Conservation (phyloP, 2,329 filamentous ascomycete species). For the Bipolaris oryzae region DNA sequence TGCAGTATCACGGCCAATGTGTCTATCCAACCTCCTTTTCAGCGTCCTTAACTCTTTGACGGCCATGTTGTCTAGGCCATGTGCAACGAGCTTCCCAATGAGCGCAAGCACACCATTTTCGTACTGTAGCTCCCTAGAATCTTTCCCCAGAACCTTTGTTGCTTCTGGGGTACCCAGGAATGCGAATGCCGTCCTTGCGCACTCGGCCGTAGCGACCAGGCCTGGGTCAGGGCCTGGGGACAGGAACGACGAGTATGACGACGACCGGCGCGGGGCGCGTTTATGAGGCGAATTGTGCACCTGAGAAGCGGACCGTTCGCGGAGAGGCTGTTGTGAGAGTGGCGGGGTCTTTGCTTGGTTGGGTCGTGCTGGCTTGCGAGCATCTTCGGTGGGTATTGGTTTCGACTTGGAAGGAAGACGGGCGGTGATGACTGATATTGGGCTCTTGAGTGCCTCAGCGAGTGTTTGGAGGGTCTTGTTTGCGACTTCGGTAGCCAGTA, state of each 20-base stretch:
- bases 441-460: constrained; percentile 66
- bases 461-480: constrained; percentile 73
- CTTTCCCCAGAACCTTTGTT: constrained; percentile 57
- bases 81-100: constrained; percentile 66
- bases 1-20: constrained; percentile 23
- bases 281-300: constrained; percentile 60
- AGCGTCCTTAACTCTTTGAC: constrained; percentile 70
- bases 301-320: constrained; percentile 66
- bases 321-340: constrained; percentile 65
- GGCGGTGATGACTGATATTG: constrained; percentile 24
- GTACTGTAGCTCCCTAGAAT: constrained; percentile 68
- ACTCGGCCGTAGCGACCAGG: constrained; percentile 67
- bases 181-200: constrained; percentile 69
- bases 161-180: constrained; percentile 65
- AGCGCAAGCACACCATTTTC: constrained; percentile 76
- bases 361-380: constrained; percentile 27
- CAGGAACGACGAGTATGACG: constrained; percentile 42
- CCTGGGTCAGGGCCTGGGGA: constrained; percentile 40
- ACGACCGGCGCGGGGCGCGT: constrained; percentile 45
- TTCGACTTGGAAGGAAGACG: constrained; percentile 29
- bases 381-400: constrained; percentile 33
- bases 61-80: constrained; percentile 71
- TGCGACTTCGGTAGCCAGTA: constrained; percentile 74
- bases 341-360: constrained; percentile 26
- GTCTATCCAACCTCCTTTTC: constrained; percentile 65